Evolutionary conservation across 108 stramenopile genomes (phyloP).

Genomic region (Skeletonema menzelii): DNA sequence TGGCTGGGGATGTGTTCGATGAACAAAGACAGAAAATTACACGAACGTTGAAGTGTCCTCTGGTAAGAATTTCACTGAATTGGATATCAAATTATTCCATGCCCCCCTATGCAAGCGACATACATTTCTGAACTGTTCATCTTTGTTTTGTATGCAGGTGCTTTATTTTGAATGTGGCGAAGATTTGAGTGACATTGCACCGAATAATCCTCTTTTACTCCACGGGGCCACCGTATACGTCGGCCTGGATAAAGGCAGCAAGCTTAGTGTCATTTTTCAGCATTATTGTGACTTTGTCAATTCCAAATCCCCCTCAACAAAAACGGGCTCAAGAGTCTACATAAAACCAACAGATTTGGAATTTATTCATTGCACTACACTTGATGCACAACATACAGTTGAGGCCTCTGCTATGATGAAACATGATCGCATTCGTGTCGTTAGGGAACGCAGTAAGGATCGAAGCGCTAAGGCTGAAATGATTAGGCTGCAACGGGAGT

Average conservation of each 20-base stretch:
- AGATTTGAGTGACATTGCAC: constrained; percentile 31
- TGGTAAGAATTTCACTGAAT: constrained; percentile 8
- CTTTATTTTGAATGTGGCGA: constrained; percentile 61
- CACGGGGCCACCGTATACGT: constrained; percentile 65
- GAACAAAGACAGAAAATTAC: constrained; percentile 19
- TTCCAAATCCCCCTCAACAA: constrained; percentile 19
- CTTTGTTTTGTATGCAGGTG: constrained; percentile 24
- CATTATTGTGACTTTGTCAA: constrained; percentile 74
- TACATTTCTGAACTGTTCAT: background rate
- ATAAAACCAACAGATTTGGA: constrained; percentile 60
- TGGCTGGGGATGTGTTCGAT: constrained; percentile 46
- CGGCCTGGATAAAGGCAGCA: constrained; percentile 74
- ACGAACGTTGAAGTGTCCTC: constrained; percentile 29
- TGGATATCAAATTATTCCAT: constrained; percentile 4
- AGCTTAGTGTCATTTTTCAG: constrained; percentile 60
- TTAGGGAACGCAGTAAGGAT: constrained; percentile 45
- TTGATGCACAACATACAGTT: constrained; percentile 60
- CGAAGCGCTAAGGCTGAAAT: constrained; percentile 40
- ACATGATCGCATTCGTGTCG: constrained; percentile 72
- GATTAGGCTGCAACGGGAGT: constrained; percentile 59
- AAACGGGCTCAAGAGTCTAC: background rate
- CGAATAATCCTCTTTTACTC: constrained; percentile 63
- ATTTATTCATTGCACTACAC: constrained; percentile 64
- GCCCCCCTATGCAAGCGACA: background rate
- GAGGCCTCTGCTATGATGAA: constrained; percentile 85